phyloP scores from a whole-genome alignment of 176 grass and related monocot genomes.

The Microstegium vimineum region DNA sequence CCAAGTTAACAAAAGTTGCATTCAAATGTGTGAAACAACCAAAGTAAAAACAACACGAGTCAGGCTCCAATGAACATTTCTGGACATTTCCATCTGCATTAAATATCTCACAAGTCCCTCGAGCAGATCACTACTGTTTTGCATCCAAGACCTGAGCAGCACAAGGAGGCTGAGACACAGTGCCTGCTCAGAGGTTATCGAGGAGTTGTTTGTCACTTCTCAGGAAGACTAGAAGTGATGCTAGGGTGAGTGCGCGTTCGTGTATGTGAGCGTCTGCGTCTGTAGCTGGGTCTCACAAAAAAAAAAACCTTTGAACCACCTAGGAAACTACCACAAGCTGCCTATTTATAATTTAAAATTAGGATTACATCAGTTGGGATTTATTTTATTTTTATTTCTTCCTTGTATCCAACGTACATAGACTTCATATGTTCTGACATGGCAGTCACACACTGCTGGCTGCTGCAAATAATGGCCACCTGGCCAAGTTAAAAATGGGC shows the following conservation, averaged over 20 bases:
- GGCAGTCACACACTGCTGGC: not conserved
- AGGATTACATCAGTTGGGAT: not conserved
- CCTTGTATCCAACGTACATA: not conserved
- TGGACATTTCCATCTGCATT: not conserved
- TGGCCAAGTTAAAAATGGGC: not conserved
- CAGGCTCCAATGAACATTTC: not conserved
- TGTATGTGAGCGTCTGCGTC: too few species aligned
- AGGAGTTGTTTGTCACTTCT: not conserved
- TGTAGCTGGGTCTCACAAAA: too few species aligned
- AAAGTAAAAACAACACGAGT: not conserved
- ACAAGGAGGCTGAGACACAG: not conserved
- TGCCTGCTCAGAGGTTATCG: not conserved
- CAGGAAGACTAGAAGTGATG: not conserved
- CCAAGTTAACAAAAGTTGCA: not conserved
- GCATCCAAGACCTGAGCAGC: not conserved
- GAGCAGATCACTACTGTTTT: not conserved
- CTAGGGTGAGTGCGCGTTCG: too few species aligned
- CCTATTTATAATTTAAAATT: not conserved
- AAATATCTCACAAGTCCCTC: not conserved
- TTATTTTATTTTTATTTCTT: slow-evolving; percentile 1
- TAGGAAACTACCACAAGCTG: not conserved
- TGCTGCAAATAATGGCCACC: not conserved
- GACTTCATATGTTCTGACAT: not conserved
- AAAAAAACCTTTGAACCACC: not conserved
- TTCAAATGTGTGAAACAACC: not conserved